Evolutionary conservation across 2,329 filamentous ascomycete genomes (phyloP).

Genomic region (Bipolaris gigantea): DNA sequence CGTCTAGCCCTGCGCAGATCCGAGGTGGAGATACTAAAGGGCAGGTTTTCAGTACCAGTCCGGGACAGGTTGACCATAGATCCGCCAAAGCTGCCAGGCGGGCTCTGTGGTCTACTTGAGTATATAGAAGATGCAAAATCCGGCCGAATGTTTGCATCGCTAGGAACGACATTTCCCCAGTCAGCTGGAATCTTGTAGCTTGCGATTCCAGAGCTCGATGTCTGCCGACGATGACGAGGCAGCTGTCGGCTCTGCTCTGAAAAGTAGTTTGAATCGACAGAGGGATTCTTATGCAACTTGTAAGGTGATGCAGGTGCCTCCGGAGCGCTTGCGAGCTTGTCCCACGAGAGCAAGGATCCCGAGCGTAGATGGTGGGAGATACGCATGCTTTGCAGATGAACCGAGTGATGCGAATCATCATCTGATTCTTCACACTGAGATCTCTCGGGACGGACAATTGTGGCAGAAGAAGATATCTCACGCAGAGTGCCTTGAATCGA

Average conservation of each 20-base stretch:
- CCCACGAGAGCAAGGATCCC: constrained; percentile 45
- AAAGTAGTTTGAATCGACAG: constrained; percentile 25
- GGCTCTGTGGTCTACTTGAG: constrained; percentile 44
- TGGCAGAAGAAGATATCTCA: constrained; percentile 9
- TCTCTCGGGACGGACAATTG: neutral
- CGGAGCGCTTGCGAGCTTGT: constrained; percentile 29
- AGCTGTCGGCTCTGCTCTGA: constrained; percentile 15
- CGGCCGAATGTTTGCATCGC: constrained; percentile 13
- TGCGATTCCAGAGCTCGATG: constrained; percentile 44
- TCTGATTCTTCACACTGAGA: constrained; percentile 9
- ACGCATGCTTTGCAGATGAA: constrained; percentile 50
- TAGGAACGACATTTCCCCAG: constrained; percentile 43
- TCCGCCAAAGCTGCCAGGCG: constrained; percentile 34
- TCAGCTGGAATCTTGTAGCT: constrained; percentile 41
- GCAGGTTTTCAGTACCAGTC: constrained; percentile 7
- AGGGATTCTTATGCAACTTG: constrained; percentile 18
- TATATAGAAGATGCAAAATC: constrained; percentile 47
- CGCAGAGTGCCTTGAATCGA: constrained; percentile 13
- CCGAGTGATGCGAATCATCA: constrained; percentile 30
- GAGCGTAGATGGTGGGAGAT: constrained; percentile 52
- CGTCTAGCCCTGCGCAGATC: constrained; percentile 16
- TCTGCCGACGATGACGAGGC: constrained; percentile 31
- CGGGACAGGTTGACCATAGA: constrained; percentile 25
- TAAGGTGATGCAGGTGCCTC: constrained; percentile 20
- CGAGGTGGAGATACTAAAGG: constrained; percentile 11